Conservation (phyloP, 768 basidiomycete genomes). For the Xanthoconium purpureum region DNA sequence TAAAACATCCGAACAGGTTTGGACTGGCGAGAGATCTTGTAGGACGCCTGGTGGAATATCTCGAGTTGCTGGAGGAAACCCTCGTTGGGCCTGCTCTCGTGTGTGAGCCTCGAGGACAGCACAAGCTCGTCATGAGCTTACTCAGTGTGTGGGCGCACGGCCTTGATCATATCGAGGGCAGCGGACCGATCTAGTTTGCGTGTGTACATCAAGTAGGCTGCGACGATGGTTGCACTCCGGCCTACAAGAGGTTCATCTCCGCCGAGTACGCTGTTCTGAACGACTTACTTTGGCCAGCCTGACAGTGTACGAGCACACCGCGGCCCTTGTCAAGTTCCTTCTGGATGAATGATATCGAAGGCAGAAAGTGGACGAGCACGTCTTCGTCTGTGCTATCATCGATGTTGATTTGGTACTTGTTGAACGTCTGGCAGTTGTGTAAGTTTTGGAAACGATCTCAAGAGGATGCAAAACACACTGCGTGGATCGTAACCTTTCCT, state of each 20-base stretch:
- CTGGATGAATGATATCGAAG: slow-evolving; percentile 81
- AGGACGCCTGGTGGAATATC: slow-evolving; percentile 71
- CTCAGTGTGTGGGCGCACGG: slow-evolving; percentile 68
- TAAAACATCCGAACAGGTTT: slow-evolving; percentile 80
- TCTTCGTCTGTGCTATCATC: slow-evolving; percentile 77
- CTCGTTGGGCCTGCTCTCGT: slow-evolving; percentile 67
- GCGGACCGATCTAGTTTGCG: slow-evolving; percentile 51
- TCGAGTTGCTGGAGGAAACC: slow-evolving; percentile 80
- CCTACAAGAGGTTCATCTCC: slow-evolving; percentile 40
- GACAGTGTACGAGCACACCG: slow-evolving; percentile 86
- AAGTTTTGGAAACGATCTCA: neutral
- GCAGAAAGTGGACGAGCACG: slow-evolving; percentile 72
- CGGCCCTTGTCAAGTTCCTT: slow-evolving; percentile 70
- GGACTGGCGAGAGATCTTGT: slow-evolving; percentile 62
- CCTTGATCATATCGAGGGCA: slow-evolving; percentile 67
- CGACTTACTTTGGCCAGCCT: slow-evolving; percentile 80
- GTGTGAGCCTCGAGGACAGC: neutral
- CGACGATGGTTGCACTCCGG: slow-evolving; percentile 80
- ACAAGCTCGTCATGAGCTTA: slow-evolving; percentile 36
- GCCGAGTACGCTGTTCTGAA: neutral
- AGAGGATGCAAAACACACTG: slow-evolving; percentile 39
- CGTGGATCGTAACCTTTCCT: slow-evolving; percentile 60
- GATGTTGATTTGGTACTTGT: slow-evolving; percentile 72
- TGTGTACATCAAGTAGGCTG: slow-evolving; percentile 86
- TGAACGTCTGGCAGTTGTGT: slow-evolving; percentile 57